phyloP scores from a whole-genome alignment of 768 basidiomycete genomes.

The Trametes elegans region DNA sequence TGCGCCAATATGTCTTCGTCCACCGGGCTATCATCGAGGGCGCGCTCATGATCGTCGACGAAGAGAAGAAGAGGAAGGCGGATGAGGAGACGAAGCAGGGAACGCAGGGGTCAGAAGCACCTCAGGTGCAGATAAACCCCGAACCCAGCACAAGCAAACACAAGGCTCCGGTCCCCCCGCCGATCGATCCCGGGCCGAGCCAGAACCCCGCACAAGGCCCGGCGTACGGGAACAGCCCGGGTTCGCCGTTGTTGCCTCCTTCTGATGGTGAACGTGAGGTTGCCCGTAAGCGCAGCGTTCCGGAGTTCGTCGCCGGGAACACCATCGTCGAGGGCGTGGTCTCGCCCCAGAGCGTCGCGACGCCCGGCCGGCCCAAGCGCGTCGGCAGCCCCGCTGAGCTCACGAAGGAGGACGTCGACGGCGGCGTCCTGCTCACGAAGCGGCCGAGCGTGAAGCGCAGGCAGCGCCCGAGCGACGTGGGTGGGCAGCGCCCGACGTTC shows the following conservation, averaged over 20 bases:
- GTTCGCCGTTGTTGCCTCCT: conserved; percentile 12
- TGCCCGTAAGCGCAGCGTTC: conserved; percentile 17
- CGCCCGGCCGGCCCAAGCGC: conserved; percentile 50
- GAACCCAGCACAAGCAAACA: conserved; percentile 8
- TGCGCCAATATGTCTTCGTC: conserved; percentile 93
- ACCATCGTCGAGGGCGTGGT: conserved; percentile 14
- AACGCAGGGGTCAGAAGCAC: conserved; percentile 11
- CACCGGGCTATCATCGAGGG: conserved; percentile 86
- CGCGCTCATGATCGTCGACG: conserved; percentile 71
- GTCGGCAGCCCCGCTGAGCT: conserved; percentile 72
- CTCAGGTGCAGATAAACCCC: conserved; percentile 25
- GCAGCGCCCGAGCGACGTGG: conserved; percentile 25
- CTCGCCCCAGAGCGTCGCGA: conserved; percentile 1
- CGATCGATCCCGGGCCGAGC: conserved; percentile 19
- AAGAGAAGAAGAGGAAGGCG: conserved; percentile 49
- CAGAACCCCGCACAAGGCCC: neutral
- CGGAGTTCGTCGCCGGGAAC: conserved; percentile 14
- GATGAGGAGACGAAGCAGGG: conserved; percentile 16
- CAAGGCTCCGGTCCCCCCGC: conserved; percentile 7
- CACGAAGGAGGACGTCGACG: conserved; percentile 56
- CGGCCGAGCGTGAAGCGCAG: conserved; percentile 65
- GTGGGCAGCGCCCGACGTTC: conserved; percentile 6
- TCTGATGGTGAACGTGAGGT: conserved; percentile 4
- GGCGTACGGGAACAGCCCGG: conserved; percentile 1
- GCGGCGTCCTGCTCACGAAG: conserved; percentile 56